Percentiles rank a stretch among this genome's conserved stretches.
Evolutionary conservation across 2,329 filamentous ascomycete species (phyloP).

Genomic region (Monosporascus ibericus): DNA sequence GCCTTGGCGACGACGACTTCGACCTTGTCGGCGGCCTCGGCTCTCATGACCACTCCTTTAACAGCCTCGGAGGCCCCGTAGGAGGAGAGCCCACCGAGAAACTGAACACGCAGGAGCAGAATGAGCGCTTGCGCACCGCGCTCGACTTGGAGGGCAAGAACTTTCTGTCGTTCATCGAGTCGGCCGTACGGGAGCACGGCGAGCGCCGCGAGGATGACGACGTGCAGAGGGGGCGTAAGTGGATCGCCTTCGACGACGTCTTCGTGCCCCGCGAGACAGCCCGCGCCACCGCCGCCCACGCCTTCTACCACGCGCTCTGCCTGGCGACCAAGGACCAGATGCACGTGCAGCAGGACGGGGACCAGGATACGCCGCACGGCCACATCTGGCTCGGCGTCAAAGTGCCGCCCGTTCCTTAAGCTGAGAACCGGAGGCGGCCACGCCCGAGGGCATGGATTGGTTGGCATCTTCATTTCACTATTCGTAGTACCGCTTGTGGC

Average conservation of each 20-base stretch:
- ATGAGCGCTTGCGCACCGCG: constrained; percentile 14
- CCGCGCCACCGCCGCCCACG: constrained; percentile 63
- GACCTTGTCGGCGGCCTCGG: constrained; percentile 13
- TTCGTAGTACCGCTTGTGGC: neutral
- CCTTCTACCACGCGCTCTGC: constrained; percentile 66
- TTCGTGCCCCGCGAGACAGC: constrained; percentile 52
- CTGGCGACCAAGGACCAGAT: constrained; percentile 63
- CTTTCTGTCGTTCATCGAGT: constrained; percentile 39
- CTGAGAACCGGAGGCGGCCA: too few species aligned
- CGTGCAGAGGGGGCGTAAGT: constrained; percentile 28
- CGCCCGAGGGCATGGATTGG: too few species aligned
- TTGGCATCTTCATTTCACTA: neutral
- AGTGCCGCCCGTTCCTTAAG: constrained; percentile 2
- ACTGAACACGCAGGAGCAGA: constrained; percentile 4
- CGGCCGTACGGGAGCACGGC: constrained; percentile 25
- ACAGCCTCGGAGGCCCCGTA: constrained; percentile 13
- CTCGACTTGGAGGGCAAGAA: constrained; percentile 41
- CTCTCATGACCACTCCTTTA: constrained; percentile 27
- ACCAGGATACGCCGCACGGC: constrained; percentile 37
- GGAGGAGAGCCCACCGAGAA: neutral
- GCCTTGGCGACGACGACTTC: constrained; percentile 28
- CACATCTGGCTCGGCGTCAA: constrained; percentile 39
- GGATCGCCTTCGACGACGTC: constrained; percentile 63
- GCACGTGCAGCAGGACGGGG: constrained; percentile 52
- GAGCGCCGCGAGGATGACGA: constrained; percentile 24